Conservation (phyloP, 352 stramenopile species). For the Phytopythium ostracodes region DNA sequence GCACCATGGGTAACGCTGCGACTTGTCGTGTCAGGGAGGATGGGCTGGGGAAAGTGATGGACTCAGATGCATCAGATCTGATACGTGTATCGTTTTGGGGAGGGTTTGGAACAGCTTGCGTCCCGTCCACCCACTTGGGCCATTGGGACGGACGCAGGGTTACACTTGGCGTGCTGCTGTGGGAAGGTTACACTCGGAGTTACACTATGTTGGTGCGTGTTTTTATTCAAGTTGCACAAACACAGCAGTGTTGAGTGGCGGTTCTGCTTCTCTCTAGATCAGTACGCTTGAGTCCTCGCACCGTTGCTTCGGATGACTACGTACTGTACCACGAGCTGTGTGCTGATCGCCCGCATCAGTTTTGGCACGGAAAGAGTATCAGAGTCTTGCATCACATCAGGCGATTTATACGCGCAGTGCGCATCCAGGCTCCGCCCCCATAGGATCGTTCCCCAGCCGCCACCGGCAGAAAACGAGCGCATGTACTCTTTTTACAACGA, state of each 20-base stretch:
- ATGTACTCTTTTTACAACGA: neutral
- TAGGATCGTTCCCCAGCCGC: neutral
- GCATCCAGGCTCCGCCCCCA: neutral
- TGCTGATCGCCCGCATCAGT: neutral
- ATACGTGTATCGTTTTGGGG: neutral
- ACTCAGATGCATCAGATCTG: neutral
- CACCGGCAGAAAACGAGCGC: neutral
- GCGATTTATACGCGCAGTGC: neutral
- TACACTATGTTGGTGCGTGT: neutral
- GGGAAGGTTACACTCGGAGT: neutral
- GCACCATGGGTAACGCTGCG: neutral
- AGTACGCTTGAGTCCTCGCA: neutral
- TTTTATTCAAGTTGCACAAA: slow-evolving; percentile 3
- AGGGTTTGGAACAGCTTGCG: neutral
- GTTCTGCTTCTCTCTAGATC: neutral
- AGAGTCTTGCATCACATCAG: neutral
- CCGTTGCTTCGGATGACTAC: too few relatives aligned
- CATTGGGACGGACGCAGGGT: neutral
- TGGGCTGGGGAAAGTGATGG: neutral
- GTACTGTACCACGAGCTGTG: neutral
- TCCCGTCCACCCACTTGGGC: slow-evolving; percentile 1
- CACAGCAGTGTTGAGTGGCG: neutral
- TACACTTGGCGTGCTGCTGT: neutral
- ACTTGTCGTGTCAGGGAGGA: neutral
- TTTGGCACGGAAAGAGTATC: neutral